These are phyloP conservation scores for Cardiosporidium cionae DNA, from an alignment of 169 alveolate species.

Conservation along the genomic window DNA sequence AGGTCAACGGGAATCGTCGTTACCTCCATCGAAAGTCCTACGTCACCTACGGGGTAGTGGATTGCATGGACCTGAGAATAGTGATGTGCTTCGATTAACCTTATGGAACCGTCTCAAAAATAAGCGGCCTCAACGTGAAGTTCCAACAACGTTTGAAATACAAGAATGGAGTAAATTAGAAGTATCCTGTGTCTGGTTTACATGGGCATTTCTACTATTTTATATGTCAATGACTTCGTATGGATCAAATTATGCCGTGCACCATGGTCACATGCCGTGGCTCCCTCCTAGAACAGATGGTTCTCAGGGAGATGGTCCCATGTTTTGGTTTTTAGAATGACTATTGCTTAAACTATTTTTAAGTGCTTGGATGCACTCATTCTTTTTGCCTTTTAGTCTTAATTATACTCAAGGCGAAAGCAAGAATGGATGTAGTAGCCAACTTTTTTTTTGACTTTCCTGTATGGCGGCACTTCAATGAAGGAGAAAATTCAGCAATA, in stretches of 20 bases:
- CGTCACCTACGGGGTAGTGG: slow-evolving; percentile 67
- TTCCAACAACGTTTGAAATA: slow-evolving; percentile 56
- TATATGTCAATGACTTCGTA: slow-evolving; percentile 38
- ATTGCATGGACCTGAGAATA: slow-evolving; percentile 78
- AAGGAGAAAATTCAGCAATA: too few relatives aligned
- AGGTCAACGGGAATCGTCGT: background rate
- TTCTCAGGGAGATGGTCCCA: slow-evolving; percentile 25
- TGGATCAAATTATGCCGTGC: slow-evolving; percentile 48
- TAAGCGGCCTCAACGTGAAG: slow-evolving; percentile 67
- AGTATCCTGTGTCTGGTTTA: slow-evolving; percentile 59
- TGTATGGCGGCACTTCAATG: too few relatives aligned
- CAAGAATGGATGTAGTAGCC: too few relatives aligned
- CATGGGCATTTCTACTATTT: slow-evolving; percentile 49
- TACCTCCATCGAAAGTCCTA: slow-evolving; percentile 3
- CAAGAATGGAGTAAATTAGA: slow-evolving; percentile 55
- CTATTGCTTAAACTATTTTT: too few relatives aligned
- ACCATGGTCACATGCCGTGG: slow-evolving; percentile 72
- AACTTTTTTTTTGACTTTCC: too few relatives aligned
- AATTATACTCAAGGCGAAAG: too few relatives aligned
- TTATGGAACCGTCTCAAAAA: slow-evolving; percentile 72
- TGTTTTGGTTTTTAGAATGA: slow-evolving; percentile 33
- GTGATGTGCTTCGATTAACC: slow-evolving; percentile 61
- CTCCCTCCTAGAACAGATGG: slow-evolving; percentile 56
- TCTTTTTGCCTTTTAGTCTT: too few relatives aligned
- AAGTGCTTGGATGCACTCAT: too few relatives aligned